Conservation (phyloP, 2,329 filamentous ascomycete genomes). For the Xylaria sp. region DNA sequence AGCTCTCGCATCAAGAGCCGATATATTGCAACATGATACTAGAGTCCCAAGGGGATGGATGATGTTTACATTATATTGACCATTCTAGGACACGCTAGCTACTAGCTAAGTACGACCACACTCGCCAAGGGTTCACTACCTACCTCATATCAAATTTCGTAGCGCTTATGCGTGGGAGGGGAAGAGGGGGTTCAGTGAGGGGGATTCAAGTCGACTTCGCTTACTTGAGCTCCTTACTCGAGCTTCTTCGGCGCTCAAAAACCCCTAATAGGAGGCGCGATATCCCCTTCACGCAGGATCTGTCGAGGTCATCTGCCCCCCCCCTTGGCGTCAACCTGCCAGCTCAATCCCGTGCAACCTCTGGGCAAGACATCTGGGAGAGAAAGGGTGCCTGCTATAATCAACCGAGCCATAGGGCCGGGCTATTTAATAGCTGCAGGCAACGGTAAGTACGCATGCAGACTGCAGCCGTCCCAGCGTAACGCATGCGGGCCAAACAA, state of each 20-base stretch:
- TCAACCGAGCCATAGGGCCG: slow-evolving; percentile 27
- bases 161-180: background rate
- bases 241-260: background rate
- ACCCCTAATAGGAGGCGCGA: slow-evolving; percentile 10
- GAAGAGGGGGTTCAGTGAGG: background rate
- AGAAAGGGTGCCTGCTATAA: slow-evolving; percentile 18
- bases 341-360: slow-evolving; percentile 24
- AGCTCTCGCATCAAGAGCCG: slow-evolving; percentile 6
- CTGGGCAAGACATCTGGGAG: background rate
- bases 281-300: slow-evolving; percentile 15
- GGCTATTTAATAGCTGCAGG: slow-evolving; percentile 28
- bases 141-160: slow-evolving; percentile 9
- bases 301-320: slow-evolving; percentile 26
- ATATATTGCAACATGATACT: slow-evolving; percentile 8
- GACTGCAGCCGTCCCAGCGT: slow-evolving; percentile 26
- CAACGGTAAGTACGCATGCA: slow-evolving; percentile 27
- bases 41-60: slow-evolving; percentile 20
- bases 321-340: slow-evolving; percentile 22
- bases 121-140: slow-evolving; percentile 15
- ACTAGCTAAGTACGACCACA: slow-evolving; percentile 5
- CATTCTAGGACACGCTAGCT: background rate
- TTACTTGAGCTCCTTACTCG: background rate
- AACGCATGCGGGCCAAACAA: slow-evolving; percentile 22
- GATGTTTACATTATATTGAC: slow-evolving; percentile 6
- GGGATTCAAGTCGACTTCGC: slow-evolving; percentile 4